Base-by-base conservation (phyloP, 176 grass and related monocot genomes). In the Neostapfia colusana region DNA sequence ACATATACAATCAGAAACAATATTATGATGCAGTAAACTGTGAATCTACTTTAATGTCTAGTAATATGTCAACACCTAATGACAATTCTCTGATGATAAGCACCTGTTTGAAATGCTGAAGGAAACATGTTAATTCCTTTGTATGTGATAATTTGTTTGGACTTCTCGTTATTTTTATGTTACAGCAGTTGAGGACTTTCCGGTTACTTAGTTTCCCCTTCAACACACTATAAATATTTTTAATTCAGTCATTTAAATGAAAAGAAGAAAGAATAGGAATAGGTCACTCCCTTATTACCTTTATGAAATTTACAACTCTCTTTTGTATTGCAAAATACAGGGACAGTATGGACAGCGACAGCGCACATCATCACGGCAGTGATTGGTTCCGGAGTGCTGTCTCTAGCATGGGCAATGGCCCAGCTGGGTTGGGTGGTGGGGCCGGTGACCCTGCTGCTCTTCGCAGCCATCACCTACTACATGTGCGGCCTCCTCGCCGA, bases 341-440 rank as follows among this genome's bases (percentile, higher is more conserved):
- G 91, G 3, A 97, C 86, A n/a, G n/a, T n/a, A n/a, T n/a, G n/a
- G n/a, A n/a, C n/a, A n/a, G n/a, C n/a, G n/a, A n/a, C n/a, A n/a
- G n/a, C n/a, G n/a, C n/a, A n/a, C n/a, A n/a, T n/a, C n/a, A n/a
- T n/a, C n/a, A n/a, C n/a, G n/a, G n/a, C n/a, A n/a, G n/a, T n/a
- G n/a, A n/a, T n/a, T n/a, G n/a, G n/a, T n/a, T n/a, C n/a, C n/a
- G n/a, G n/a, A n/a, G n/a, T n/a, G n/a, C n/a, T n/a, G n/a, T n/a
- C n/a, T n/a, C n/a, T n/a, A n/a, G n/a, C n/a, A n/a, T n/a, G n/a
- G n/a, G n/a, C n/a, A n/a, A n/a, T n/a, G n/a, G n/a, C n/a, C n/a
- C n/a, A n/a, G n/a, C n/a, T 97, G 0, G 93, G 93, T 0, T 97
- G 93, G 93, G 71, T 91, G 36, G 79, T 81, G 1, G 93, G 93